Evolutionary conservation across 2,329 filamentous ascomycete species (phyloP).

Genomic region (Neofusicoccum laricinum): DNA sequence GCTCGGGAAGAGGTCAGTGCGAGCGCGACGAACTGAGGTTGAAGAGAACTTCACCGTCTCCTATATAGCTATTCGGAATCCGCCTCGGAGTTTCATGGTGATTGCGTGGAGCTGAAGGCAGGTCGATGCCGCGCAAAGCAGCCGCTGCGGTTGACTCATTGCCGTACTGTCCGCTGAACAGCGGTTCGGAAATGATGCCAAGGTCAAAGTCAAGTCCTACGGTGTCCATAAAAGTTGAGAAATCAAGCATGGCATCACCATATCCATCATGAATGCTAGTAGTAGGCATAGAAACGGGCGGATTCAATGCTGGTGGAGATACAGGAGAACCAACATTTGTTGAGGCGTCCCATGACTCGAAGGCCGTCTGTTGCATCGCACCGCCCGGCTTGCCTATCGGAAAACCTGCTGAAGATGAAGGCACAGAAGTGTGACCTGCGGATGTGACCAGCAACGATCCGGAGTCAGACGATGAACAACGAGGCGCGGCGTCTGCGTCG

Average conservation of each 20-base stretch:
- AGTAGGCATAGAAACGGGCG: not conserved
- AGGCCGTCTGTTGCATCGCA: not conserved
- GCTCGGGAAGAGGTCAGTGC: not conserved
- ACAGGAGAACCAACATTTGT: not conserved
- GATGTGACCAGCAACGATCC: not conserved
- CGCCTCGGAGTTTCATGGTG: not conserved
- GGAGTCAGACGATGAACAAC: not conserved
- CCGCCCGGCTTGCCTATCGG: not conserved
- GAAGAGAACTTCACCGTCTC: not conserved
- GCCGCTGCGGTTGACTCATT: not conserved
- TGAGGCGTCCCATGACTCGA: not conserved
- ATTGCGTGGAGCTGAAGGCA: not conserved
- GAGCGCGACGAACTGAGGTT: slow-evolving; percentile 19
- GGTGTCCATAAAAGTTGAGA: not conserved
- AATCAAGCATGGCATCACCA: not conserved
- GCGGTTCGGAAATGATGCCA: not conserved
- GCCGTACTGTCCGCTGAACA: not conserved
- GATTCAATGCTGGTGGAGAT: not conserved
- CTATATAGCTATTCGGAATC: not conserved
- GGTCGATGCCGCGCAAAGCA: too few relatives aligned
- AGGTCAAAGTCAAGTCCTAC: slow-evolving; percentile 4
- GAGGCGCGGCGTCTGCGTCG: not conserved
- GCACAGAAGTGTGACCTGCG: too few relatives aligned
- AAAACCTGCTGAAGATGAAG: too few relatives aligned
- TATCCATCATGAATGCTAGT: not conserved